phyloP scores from a whole-genome alignment of 1,284 basidiomycete genomes.

The Earliella scabrosa region DNA sequence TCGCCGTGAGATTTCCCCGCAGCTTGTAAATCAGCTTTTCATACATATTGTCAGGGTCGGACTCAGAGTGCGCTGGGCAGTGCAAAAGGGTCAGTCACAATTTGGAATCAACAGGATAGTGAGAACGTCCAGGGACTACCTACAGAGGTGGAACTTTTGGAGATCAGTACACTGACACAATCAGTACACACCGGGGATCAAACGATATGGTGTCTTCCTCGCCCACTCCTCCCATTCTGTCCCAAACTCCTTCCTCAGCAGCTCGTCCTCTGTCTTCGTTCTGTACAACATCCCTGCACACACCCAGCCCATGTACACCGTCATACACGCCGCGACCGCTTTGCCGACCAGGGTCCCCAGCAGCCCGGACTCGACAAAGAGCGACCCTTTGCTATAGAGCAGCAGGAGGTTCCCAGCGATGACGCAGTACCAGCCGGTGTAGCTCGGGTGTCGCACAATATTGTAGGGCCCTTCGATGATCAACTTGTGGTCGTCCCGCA shows the following conservation, averaged over 20 bases:
- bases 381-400: background rate
- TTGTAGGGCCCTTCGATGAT: slow-evolving; percentile 19
- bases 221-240: slow-evolving; percentile 26
- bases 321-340: background rate
- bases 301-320: background rate
- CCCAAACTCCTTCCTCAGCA: slow-evolving; percentile 17
- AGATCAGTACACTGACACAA: background rate
- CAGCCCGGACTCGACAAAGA: slow-evolving; percentile 1
- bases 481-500: slow-evolving; percentile 12
- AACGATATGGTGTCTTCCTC: slow-evolving; percentile 15
- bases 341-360: background rate
- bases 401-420: background rate
- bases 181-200: slow-evolving; percentile 15
- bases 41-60: no score
- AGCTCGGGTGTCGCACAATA: slow-evolving; percentile 17
- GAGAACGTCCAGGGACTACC: background rate
- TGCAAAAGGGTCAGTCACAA: no score
- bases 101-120: background rate
- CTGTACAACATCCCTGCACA: slow-evolving; percentile 4
- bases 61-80: no score
- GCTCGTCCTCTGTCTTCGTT: slow-evolving; percentile 9
- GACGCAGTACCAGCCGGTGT: slow-evolving; percentile 4
- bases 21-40: no score
- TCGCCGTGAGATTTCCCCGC: no score
- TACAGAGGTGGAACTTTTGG: background rate